These are phyloP conservation scores for Corinectria fuckeliana DNA, from an alignment of 2,329 filamentous ascomycete species.

Conservation along the genomic window DNA sequence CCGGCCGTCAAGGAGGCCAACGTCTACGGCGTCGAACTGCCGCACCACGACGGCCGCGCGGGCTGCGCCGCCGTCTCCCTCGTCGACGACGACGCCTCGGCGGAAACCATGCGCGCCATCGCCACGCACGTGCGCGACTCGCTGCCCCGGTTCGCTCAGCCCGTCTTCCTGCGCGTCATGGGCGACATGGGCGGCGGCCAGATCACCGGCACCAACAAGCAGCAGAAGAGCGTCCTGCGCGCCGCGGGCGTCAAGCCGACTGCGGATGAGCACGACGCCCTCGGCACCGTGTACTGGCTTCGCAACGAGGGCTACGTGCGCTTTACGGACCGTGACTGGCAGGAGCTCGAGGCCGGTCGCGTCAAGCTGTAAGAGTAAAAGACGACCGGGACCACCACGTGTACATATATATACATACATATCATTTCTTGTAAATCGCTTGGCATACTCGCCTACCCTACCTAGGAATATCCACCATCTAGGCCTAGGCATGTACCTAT, in stretches of 20 bases:
- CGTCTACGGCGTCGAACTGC: conserved; percentile 82
- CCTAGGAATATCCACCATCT: too few species aligned
- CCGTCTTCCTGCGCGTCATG: conserved; percentile 76
- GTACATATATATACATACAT: neutral
- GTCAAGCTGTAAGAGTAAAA: conserved; percentile 66
- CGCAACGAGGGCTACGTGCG: conserved; percentile 68
- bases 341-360: conserved; percentile 66
- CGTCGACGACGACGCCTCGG: conserved; percentile 43
- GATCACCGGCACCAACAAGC: conserved; percentile 85
- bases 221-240: conserved; percentile 79
- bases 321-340: conserved; percentile 74
- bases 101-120: conserved; percentile 61
- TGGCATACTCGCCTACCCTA: neutral
- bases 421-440: neutral
- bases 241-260: conserved; percentile 74
- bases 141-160: conserved; percentile 77
- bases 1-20: conserved; percentile 76
- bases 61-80: conserved; percentile 78
- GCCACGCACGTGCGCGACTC: conserved; percentile 62
- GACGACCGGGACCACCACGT: neutral
- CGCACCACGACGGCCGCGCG: conserved; percentile 82
- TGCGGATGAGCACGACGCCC: conserved; percentile 46
- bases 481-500: too few species aligned
- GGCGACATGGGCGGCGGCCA: conserved; percentile 61
- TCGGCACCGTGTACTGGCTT: conserved; percentile 68